Evolutionary conservation across 257 asterid genomes (phyloP), one percentile per base, ranked within the genome.

Genomic region (Galeopsis tetrahit): DNA sequence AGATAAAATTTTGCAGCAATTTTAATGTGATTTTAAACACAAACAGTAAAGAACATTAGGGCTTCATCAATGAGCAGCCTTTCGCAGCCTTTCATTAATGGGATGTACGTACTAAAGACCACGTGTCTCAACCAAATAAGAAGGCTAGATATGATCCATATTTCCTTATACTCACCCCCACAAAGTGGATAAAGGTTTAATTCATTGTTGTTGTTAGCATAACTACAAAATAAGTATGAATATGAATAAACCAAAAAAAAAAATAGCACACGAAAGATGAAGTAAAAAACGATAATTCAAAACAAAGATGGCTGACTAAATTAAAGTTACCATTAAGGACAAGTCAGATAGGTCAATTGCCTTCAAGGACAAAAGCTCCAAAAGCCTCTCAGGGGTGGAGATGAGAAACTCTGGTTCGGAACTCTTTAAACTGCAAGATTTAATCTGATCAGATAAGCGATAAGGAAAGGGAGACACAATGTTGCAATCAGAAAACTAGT

Each of bases 341-440:
- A 90, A 82, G n/a, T 77, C 86, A 57, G 89, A 83, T 57, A 84
- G 78, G 79, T 92, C 83, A 10, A 92, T 66, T 53, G 89, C 95
- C 63, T 86, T 82, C 63, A 76, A 28, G 55, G 85, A 64, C 69
- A 90, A 77, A 49, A 92, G 93, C 85, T 85, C 88, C 74, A 84
- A 79, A 73, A 92, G 93, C 68, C 93, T 88, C 65, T 80, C 89
- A 0, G 98, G 91, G 10, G 98, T 92, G 78, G 96, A 84, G 72
- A 92, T 68, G 39, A 92, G 65, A 79, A 90, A 85, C 84, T 92
- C 98, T 0, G 98, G 98, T 61, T 90, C 97, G 65, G 78, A 78
- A 56, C 79, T 87, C 84, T 77, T 85, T 66, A 92, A 80, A 72
- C 98, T 92, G 86, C 69, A 75, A 73, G 35, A 61, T 73, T 72